Evolutionary conservation across 345 rosid species (phyloP).

Genomic region (Rhizophora apiculata): DNA sequence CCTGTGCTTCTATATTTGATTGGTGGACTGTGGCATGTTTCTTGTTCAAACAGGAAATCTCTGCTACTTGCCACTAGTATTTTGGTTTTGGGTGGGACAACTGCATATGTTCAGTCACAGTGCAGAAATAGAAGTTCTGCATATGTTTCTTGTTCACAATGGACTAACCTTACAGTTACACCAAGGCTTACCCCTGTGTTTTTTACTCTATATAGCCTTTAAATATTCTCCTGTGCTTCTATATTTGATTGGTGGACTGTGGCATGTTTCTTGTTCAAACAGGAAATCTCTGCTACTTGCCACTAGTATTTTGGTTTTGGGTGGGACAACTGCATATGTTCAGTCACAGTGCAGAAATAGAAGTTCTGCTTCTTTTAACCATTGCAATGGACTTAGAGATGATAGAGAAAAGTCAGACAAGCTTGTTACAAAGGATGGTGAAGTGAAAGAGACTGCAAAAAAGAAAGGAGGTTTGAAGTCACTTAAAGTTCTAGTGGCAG

Average conservation of each 20-base stretch:
- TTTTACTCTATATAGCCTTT: not conserved
- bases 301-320: constrained; percentile 74
- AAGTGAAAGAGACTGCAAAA: constrained; percentile 34
- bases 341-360: constrained; percentile 46
- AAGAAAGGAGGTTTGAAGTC: constrained; percentile 79
- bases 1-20: not conserved
- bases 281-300: constrained; percentile 84
- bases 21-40: constrained; percentile 11
- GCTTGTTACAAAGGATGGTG: constrained; percentile 27
- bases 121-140: constrained; percentile 32
- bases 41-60: constrained; percentile 51
- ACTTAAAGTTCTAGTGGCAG: constrained; percentile 63
- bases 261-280: constrained; percentile 17
- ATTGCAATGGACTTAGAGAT: constrained; percentile 49
- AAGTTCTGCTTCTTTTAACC: constrained; percentile 38
- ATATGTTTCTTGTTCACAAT: constrained; percentile 14
- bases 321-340: constrained; percentile 79
- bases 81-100: constrained; percentile 82
- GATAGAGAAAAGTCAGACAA: constrained; percentile 37
- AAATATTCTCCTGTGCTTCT: not conserved
- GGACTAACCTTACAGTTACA: no score
- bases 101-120: constrained; percentile 68
- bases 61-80: constrained; percentile 78
- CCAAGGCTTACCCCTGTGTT: not conserved
- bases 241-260: not conserved